Base-by-base conservation (phyloP, 768 basidiomycete genomes). In the Chalciporus pseudorubinellus region DNA sequence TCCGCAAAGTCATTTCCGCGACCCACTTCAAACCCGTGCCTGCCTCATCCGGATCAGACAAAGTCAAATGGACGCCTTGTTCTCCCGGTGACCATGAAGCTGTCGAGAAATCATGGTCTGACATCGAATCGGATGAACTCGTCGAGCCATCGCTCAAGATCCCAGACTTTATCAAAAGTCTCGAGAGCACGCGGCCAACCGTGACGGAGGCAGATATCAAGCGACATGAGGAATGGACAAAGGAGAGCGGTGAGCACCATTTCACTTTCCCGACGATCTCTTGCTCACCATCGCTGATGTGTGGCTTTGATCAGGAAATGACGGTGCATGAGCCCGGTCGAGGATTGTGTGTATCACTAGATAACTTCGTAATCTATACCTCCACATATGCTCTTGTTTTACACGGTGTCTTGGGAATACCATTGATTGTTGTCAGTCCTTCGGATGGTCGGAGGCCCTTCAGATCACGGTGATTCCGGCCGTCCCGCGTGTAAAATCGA, bases 1-100 rank as follows among this genome's bases (percentile, higher is more conserved):
- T 99, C 13, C 84, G 95, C 47, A 98, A 99, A 67, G 92, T 99
- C 40, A 82, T 98, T 44, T 84, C 86, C 19, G 94, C 97, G 2
- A 97, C 94, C 1, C 95, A 99, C 70, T 99, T 99, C 74, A 93
- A 93, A 66, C 75, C 70, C 28, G 74, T 82, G 11, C 40, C 58
- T 55, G 49, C 65, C 13, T 51, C 64, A 13, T 51, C 60, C 3
- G 22, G 53, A 9, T 48, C 61, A 10, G 52, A 10, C 7, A 72
- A 66, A 24, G 65, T 62, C 26, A 94, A 85, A 70, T 95, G 82
- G 87, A 98, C 94, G 19, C 97, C 97, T 2, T 99, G 97, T 67
- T 98, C 95, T 2, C 95, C 97, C 1, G 95, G 95, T 9, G 93
- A 95, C 58, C 77, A 83, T 0, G 82, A 82, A 0, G 94, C 90